Base-by-base conservation (phyloP, 2,329 filamentous ascomycete species). In the Zymoseptoria brevis region DNA sequence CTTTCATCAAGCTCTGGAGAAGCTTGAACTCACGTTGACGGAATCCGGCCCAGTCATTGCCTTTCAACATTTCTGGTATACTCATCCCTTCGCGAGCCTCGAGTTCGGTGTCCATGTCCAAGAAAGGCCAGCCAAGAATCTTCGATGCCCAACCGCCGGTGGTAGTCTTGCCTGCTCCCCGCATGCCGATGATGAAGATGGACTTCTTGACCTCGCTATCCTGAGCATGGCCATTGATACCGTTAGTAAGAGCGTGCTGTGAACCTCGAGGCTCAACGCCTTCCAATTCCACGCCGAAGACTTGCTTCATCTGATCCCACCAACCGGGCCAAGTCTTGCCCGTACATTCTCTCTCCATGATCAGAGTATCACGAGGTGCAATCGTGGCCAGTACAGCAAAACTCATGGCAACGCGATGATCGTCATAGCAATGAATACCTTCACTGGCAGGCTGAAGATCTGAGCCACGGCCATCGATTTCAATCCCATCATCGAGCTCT, bases 301-400 rank as follows among this genome's bases (percentile, higher is more conserved):
- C 83, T 66, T 88, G 85, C 21, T 87, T 86, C 58, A 97, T 76
- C 19, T 87, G 85, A 74, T 99, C 94, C 94, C 94, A 99, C 90
- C 94, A 99, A 8, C 93, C 94, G 0, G 94, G 94, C 94, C 94
- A 99, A 2, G 94, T 99, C 80, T 99, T 99, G 49, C 89, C 92
- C 2, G 90, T 89, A 72, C 94, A 99, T 69, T 96, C 91, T 61
- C 91, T 88, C 73, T 99, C 94, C 1, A 89, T 82, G 55, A 99
- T 85, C 16, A 96, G 76, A 0, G 90, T 87, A 0, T 89, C 82
- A 7, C 83, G 75, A 1, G 89, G 87, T 0, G 88, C 82, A 29
- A 87, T 83, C 19, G 90, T 77, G 11, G 90, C 85, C 16, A 99
- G 79, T 6, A 99, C 91, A 65, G 91, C 94, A 75, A 99, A 96